These are phyloP conservation scores for Cladobotryum mycophilum DNA, from an alignment of 2,329 filamentous ascomycete genomes.

Conservation along the genomic window DNA sequence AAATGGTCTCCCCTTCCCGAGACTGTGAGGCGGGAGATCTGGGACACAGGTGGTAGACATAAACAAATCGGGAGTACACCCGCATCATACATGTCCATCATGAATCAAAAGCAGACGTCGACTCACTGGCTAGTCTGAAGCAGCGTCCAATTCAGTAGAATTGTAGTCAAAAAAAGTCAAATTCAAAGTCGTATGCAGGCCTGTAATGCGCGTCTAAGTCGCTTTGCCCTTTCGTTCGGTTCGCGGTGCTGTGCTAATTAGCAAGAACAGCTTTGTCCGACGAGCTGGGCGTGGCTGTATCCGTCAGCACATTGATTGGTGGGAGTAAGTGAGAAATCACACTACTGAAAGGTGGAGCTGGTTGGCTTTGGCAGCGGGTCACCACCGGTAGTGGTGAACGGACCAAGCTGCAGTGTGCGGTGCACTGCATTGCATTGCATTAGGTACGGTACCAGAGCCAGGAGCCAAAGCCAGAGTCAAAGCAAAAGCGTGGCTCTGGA, in stretches of 20 bases:
- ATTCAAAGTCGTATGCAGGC: not conserved
- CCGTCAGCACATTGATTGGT: slow-evolving; percentile 2
- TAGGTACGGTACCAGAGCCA: not conserved
- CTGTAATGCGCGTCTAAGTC: too few relatives aligned
- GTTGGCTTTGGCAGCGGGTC: slow-evolving; percentile 10
- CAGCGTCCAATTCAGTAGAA: not conserved
- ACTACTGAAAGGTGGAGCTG: slow-evolving; percentile 2
- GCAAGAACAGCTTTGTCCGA: too few relatives aligned
- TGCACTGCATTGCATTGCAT: slow-evolving; percentile 10
- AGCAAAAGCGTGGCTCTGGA: slow-evolving; percentile 2
- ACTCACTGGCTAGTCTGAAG: slow-evolving; percentile 1
- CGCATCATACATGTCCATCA: not conserved
- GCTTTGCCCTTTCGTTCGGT: too few relatives aligned
- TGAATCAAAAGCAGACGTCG: not conserved
- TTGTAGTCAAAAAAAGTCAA: not conserved
- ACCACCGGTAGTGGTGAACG: not conserved
- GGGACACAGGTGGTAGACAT: slow-evolving; percentile 4
- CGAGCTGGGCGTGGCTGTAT: slow-evolving; percentile 2
- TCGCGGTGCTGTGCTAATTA: too few relatives aligned
- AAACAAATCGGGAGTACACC: slow-evolving; percentile 2
- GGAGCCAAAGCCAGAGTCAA: not conserved
- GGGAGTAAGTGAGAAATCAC: slow-evolving; percentile 1
- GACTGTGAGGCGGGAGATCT: slow-evolving; percentile 3
- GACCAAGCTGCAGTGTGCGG: slow-evolving; percentile 1
- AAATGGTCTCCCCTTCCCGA: not conserved